Evolutionary conservation across 129 eudicot genomes (phyloP), one percentile per base, ranked within the genome.

Genomic region (Flaveria robusta): DNA sequence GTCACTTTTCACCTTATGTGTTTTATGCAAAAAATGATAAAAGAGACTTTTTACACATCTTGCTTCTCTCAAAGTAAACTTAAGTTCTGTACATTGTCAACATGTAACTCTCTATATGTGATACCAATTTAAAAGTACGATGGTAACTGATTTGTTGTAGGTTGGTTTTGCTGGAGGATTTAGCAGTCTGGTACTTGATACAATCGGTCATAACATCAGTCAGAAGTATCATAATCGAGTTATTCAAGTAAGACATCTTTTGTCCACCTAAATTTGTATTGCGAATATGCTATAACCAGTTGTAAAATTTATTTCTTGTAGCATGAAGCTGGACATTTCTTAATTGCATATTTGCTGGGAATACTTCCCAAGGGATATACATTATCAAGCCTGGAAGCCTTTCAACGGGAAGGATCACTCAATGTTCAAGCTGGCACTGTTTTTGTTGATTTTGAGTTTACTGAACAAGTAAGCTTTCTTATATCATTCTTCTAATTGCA

Each of bases 261-360:
- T 76, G 64, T 50, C 27, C 43, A n/a, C 41, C 31, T 18, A 22
- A n/a, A 63, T 1, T 41, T 41, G 11, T 60, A 56, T 62, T 68
- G 49, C 34, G 20, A 55, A 4, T 67, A 22, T 47, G 50, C 29
- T 58, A 46, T 31, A 77, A 29, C 34, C 20, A 56, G 23, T 56
- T 49, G 51, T 34, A 64, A n/a, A 16, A 37, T 64, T 49, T 50
- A 50, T 18, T 63, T 72, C 16, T 46, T 81, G 72, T 74, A 94
- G 97, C 97, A 94, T 82, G 98, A 91, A 83, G 97, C 95, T 73
- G 97, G 97, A 52, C 96, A 90, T 81, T 90, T 90, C 84, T 77
- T 88, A 79, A 86, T 88, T 74, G 91, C 96, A 12, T 90, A 90
- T 76, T 75, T 90, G 81, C 81, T 90, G 24, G 98, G 98, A 59